Base-by-base conservation (phyloP, 2,329 filamentous ascomycete species). In the Geosmithia flava region DNA sequence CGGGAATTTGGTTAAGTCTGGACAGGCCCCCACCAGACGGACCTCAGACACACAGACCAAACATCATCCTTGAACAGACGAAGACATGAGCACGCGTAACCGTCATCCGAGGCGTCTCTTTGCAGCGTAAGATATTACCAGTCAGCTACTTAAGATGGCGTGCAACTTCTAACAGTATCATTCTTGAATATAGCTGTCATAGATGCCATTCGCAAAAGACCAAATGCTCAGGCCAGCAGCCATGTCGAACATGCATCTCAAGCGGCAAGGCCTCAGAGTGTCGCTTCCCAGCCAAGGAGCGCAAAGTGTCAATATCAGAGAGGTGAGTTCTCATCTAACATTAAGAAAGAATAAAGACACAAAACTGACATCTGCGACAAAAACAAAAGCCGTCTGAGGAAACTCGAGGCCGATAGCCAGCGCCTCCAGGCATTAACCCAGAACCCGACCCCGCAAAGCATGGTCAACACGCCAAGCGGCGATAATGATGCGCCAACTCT, bases 141-240 rank as follows among this genome's bases (percentile, higher is more conserved):
- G 29, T 7, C 6, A 7, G 29, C 7, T 30, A 30, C 29, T 30
- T n/a, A n/a, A 30, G 29, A 30, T 54, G 54, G n/a, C n/a, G 20
- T 45, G 43, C 29, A 45, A 17, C 17, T 16, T n/a, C 29, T 45
- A 20, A 39, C 45, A 2, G 16, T 17, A 20, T 52, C 23, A 20
- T 39, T 27, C 23, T 15, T n/a, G n/a, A 13, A n/a, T 33, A 10
- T 23, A 59, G 57, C 4, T 71, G 68, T 44, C 63, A 67, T 51
- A 56, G 67, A 51, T 71, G 68, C 46, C 68, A 71, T 55, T 52
- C 59, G 0, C 68, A 70, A 29, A 71, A 72, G 51, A 68, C 71
- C 23, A 71, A 68, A 52, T 71, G 69, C 48, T 71, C 68, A 0
- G 68, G 68, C 1, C 62, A 64, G 3, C 59, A 62, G 20, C 69